Base-by-base conservation (phyloP, 176 grass and related monocot genomes). In the Ensete ventricosum region DNA sequence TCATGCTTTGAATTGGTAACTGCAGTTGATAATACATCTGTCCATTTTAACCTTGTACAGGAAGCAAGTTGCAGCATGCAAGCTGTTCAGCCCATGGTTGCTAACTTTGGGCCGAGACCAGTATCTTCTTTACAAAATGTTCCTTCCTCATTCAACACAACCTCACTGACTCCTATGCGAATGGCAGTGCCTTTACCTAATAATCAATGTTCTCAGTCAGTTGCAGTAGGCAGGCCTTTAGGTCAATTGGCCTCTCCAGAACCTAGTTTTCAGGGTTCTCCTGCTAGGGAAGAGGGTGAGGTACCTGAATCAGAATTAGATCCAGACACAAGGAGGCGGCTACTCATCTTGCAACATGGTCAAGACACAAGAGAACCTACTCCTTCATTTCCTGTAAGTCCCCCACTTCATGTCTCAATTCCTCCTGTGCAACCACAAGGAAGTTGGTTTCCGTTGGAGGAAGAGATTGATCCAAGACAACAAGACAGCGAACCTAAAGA, bases 261-360 rank as follows among this genome's bases (percentile, higher is more conserved):
- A 82, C 51, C 81, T 49, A 59, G 29, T 23, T 77, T 70, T 3
- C 83, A 92, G 83, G 69, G 80, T 85, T 96, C 89, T 89, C 87
- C 89, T 67, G 87, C 81, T 82, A 90, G 82, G 81, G 90, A 97
- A 88, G 90, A 97, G 78, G 90, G 90, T 62, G 90, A 92, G 72
- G 90, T 92, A 80, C 85, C 87, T 63, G 87, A 97, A 73, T 92
- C 87, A 81, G 90, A 97, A 76, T 82, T 97, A 79, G 93, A 92
- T 79, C 93, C 89, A 69, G 85, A 97, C 76, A 92, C 85, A 20
- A 87, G 89, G 79, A 96, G 92, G 84, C 85, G 92, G 64, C 84
- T 96, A 77, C 86, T 96, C 64, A 96, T 96, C 73, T 89, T 96
- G 73, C 92, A 96, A 74, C 87, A 96, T 85, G 92, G 92, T 82